These are phyloP conservation scores for Thermothielavioides terrestris DNA, from an alignment of 495 filamentous ascomycete genomes.

Conservation along the genomic window DNA sequence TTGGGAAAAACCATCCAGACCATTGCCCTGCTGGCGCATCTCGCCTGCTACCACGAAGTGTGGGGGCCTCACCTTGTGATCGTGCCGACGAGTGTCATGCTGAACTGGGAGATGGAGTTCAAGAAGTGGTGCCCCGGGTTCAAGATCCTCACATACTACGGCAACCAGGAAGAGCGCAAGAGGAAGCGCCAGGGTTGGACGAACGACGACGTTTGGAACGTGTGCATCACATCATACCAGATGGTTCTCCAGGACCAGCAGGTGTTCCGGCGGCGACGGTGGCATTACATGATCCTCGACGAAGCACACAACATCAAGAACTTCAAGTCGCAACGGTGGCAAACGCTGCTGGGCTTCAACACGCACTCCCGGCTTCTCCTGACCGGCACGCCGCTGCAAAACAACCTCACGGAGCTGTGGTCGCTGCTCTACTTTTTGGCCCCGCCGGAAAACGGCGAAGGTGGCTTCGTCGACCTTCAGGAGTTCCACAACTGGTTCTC, in stretches of 20 bases:
- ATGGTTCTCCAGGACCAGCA: slow-evolving; percentile 87
- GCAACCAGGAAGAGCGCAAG: slow-evolving; percentile 82
- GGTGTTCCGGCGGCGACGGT: slow-evolving; percentile 84
- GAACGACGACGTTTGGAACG: slow-evolving; percentile 86
- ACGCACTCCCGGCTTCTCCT: slow-evolving; percentile 79
- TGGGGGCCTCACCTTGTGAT: slow-evolving; percentile 97
- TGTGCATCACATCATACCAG: slow-evolving; percentile 94
- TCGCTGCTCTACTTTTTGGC: slow-evolving; percentile 93
- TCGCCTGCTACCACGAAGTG: slow-evolving; percentile 81
- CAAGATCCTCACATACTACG: slow-evolving; percentile 97
- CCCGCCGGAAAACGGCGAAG: slow-evolving; percentile 77
- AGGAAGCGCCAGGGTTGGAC: slow-evolving; percentile 86
- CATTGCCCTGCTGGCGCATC: slow-evolving; percentile 86
- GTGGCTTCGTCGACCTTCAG: slow-evolving; percentile 79
- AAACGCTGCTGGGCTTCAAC: slow-evolving; percentile 83
- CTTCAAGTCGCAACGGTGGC: slow-evolving; percentile 95
- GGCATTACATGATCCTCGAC: slow-evolving; percentile 98
- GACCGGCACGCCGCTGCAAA: slow-evolving; percentile 94
- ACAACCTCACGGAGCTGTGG: slow-evolving; percentile 95
- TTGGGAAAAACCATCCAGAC: slow-evolving; percentile 99
- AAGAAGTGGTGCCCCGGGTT: slow-evolving; percentile 99
- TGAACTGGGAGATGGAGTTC: slow-evolving; percentile 99
- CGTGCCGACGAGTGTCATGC: slow-evolving; percentile 95
- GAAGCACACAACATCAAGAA: slow-evolving; percentile 99
- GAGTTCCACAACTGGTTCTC: slow-evolving; percentile 94